Percentiles rank a stretch among this genome's conserved stretches.
These are phyloP conservation scores for Gossypium mustelinum DNA, from an alignment of 345 rosid species.

Conservation along the genomic window DNA sequence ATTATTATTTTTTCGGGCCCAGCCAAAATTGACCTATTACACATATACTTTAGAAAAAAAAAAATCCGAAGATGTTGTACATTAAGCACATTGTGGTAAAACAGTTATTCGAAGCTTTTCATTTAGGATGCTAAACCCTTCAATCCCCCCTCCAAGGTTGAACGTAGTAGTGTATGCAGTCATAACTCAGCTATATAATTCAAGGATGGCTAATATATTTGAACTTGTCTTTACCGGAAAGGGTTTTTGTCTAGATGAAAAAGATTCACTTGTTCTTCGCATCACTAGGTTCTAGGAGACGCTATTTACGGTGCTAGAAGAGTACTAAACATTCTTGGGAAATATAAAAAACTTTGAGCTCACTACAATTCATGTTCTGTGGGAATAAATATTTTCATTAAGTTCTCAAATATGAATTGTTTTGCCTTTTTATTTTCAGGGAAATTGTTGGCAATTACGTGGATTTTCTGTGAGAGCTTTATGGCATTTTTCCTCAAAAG, in stretches of 20 bases:
- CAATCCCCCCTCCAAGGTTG: no score
- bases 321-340: no score
- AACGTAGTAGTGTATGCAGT: no score
- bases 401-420: not conserved
- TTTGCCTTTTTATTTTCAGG: slow-evolving; percentile 36
- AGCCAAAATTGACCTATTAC: no score
- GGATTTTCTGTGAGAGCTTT: slow-evolving; percentile 65
- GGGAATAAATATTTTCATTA: not conserved
- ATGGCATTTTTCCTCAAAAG: slow-evolving; percentile 64
- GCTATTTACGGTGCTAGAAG: not conserved
- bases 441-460: slow-evolving; percentile 81
- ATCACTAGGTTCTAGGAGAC: not conserved
- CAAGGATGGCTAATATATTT: not conserved
- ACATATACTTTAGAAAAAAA: not conserved
- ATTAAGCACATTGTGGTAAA: not conserved
- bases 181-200: not conserved
- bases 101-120: no score
- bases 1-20: no score
- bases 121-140: no score
- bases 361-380: not conserved
- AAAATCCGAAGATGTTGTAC: not conserved
- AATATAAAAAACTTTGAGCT: not conserved
- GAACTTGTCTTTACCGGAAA: not conserved
- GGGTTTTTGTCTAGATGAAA: no score
- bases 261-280: no score